Evolutionary conservation across 345 rosid genomes (phyloP).

Genomic region (Aquilaria malaccensis): DNA sequence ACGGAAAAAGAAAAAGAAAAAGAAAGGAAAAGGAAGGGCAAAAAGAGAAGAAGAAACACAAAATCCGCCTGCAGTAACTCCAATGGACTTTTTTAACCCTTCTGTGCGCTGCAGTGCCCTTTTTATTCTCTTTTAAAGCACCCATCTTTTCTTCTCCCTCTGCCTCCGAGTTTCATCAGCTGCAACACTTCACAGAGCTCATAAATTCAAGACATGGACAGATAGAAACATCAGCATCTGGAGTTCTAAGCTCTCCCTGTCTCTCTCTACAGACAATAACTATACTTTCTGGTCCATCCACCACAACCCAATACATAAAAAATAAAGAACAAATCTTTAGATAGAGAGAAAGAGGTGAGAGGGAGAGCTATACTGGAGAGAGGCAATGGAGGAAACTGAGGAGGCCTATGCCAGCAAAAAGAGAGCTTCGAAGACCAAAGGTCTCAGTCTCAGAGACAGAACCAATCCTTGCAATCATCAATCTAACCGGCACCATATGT

Average conservation of each 20-base stretch:
- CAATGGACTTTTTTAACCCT: no score
- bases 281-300: slow-evolving; percentile 20
- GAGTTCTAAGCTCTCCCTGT: slow-evolving; percentile 7
- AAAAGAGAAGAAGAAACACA: no score
- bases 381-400: slow-evolving; percentile 59
- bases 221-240: slow-evolving; percentile 20
- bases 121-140: no score
- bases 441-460: slow-evolving; percentile 38
- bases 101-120: no score
- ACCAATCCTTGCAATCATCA: slow-evolving; percentile 32
- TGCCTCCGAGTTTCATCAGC: slow-evolving; percentile 19
- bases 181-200: slow-evolving; percentile 1
- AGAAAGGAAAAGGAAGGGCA: no score
- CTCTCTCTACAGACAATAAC: slow-evolving; percentile 23
- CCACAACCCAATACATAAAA: slow-evolving; percentile 6
- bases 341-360: no score
- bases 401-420: slow-evolving; percentile 34
- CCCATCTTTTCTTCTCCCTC: background rate
- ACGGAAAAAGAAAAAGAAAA: no score
- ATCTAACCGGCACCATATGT: slow-evolving; percentile 30
- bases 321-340: no score
- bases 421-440: slow-evolving; percentile 34
- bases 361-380: background rate
- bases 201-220: slow-evolving; percentile 15
- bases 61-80: no score